These are phyloP conservation scores for Bombardia bombarda DNA, from an alignment of 495 filamentous ascomycete species.

Conservation along the genomic window DNA sequence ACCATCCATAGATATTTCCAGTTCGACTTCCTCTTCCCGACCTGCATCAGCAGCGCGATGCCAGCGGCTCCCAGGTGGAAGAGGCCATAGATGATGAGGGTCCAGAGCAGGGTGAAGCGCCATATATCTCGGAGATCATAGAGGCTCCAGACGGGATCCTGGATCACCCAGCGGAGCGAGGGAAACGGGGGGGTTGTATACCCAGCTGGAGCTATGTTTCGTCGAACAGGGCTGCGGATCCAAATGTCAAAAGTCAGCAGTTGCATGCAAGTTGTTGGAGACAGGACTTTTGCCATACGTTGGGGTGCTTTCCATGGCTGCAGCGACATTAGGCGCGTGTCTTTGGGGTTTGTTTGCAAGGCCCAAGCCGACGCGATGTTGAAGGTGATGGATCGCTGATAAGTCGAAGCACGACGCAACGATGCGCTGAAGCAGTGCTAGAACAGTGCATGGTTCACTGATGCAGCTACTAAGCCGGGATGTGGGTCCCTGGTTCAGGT, in stretches of 20 bases:
- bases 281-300: constrained; percentile 7
- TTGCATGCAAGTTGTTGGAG: background rate
- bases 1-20: constrained; percentile 73
- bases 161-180: constrained; percentile 72
- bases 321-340: background rate
- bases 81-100: constrained; percentile 57
- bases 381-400: too few species aligned
- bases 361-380: too few species aligned
- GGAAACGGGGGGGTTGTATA: constrained; percentile 76
- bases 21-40: constrained; percentile 43
- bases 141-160: constrained; percentile 52
- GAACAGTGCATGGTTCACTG: too few species aligned
- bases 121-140: constrained; percentile 77
- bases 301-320: constrained; percentile 11
- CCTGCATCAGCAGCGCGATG: constrained; percentile 67
- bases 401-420: too few species aligned
- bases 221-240: constrained; percentile 5
- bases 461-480: too few species aligned
- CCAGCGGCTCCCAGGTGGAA: constrained; percentile 62
- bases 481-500: too few species aligned
- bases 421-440: too few species aligned
- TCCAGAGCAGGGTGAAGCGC: constrained; percentile 91
- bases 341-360: background rate
- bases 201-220: constrained; percentile 48
- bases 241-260: background rate